Percentiles rank a stretch among this genome's conserved stretches.
Conservation (phyloP, 1,284 basidiomycete genomes). For the Tilletia indica region DNA sequence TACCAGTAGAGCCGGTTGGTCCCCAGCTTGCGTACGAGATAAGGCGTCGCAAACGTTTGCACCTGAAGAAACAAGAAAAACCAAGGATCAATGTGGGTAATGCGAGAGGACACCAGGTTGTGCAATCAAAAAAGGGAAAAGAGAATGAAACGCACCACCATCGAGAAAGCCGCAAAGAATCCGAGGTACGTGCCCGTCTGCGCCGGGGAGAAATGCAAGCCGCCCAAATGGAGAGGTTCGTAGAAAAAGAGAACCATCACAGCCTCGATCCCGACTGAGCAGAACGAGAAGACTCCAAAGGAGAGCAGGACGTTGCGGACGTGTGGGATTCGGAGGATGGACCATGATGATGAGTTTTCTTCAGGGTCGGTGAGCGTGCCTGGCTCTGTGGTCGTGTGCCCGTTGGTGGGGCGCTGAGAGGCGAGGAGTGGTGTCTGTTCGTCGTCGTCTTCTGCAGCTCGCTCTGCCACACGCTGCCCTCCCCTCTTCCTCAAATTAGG, state of each 20-base stretch:
- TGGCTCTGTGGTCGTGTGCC: background rate
- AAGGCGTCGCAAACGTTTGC: background rate
- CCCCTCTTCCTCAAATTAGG: background rate
- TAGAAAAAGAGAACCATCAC: slow-evolving; percentile 45
- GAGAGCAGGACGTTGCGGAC: slow-evolving; percentile 44
- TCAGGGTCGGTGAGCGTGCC: background rate
- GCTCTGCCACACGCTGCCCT: background rate
- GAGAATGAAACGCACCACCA: slow-evolving; percentile 32
- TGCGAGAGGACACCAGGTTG: slow-evolving; percentile 24
- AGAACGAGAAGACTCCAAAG: slow-evolving; percentile 36
- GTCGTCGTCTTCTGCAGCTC: background rate
- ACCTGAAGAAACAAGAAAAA: slow-evolving; percentile 5
- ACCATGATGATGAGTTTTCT: background rate
- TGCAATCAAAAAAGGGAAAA: slow-evolving; percentile 19
- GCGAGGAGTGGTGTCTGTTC: background rate
- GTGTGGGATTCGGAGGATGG: slow-evolving; percentile 31
- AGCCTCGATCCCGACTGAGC: slow-evolving; percentile 36
- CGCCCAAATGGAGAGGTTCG: slow-evolving; percentile 30
- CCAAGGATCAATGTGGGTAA: slow-evolving; percentile 16
- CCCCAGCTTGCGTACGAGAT: slow-evolving; percentile 22
- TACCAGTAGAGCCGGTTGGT: slow-evolving; percentile 28
- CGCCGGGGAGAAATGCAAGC: slow-evolving; percentile 28
- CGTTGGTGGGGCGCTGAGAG: background rate
- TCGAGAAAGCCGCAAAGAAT: slow-evolving; percentile 32
- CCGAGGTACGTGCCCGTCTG: slow-evolving; percentile 41